phyloP scores from a whole-genome alignment of 2,329 filamentous ascomycete genomes.

The Colletotrichum viniferum region DNA sequence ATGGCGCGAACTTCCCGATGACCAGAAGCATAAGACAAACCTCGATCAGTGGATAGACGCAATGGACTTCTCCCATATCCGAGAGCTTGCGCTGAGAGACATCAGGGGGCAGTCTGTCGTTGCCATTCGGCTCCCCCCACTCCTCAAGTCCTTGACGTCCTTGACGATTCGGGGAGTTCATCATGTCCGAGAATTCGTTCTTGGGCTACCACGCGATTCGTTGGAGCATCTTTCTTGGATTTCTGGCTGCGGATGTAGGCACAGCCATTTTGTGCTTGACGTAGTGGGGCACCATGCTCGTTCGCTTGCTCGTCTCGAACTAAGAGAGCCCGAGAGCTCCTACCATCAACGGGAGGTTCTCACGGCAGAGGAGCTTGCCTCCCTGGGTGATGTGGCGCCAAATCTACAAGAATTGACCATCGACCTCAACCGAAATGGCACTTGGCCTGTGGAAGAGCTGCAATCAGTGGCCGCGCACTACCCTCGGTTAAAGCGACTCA shows the following conservation, averaged over 20 bases:
- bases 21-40: neutral
- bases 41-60: neutral
- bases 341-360: neutral
- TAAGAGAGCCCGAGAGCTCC: neutral
- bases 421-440: neutral
- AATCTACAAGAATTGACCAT: neutral
- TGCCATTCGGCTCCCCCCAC: neutral
- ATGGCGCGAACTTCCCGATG: neutral
- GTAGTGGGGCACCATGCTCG: neutral
- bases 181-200: neutral
- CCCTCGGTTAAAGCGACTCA: neutral
- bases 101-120: neutral
- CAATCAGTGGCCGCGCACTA: neutral
- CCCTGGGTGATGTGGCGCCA: neutral
- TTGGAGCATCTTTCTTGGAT: neutral
- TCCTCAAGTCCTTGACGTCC: neutral
- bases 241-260: neutral
- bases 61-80: neutral
- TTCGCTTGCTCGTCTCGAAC: neutral
- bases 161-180: neutral
- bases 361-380: neutral
- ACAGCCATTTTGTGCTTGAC: neutral
- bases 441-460: neutral
- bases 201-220: neutral
- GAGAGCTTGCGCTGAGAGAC: neutral